Base-by-base conservation (phyloP, 1,284 basidiomycete genomes). In the Abortiporus biennis region DNA sequence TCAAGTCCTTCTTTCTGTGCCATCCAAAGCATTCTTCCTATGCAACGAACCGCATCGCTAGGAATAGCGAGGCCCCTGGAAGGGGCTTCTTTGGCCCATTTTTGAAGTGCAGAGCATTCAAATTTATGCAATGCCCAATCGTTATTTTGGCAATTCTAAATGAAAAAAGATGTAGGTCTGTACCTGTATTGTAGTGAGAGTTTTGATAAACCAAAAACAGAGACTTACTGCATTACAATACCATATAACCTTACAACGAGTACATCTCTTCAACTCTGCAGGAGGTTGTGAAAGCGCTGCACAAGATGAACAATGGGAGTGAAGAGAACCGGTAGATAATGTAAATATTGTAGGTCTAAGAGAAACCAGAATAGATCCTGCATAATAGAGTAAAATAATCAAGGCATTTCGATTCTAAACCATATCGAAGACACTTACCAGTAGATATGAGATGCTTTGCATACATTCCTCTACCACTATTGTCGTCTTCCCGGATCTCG, bases 121-220 rank as follows among this genome's bases (percentile, higher is more conserved):
- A 61, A 58, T 60, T 84, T 87, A 59, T 95, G 92, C 1, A 72
- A 37, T 0, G 56, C 30, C 92, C 92, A 95, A 55, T 93, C 91
- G 31, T 62, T 59, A 25, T 66, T 77, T 65, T 93, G 90, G 54
- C 92, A 95, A 25, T 56, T 59, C 89, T 92, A 47, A 3, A 30
- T 9, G 2, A 22, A 23, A 32, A 22, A 42, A 19, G 5, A 30
- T 34, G 21, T 17, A 13, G 12, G 32, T 15, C 16, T 6, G 12
- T 36, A 39, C 5, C 11, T 16, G 5, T 16, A 4, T 12, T n/a
- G 12, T 15, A 13, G n/a, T 6, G n/a, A 22, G 3, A 37, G 23
- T 23, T 20, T 37, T 13, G 36, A 9, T 30, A 32, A 6, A 40
- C 11, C 12, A 25, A 24, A 29, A 17, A 13, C 9, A 9, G 9